Base-by-base conservation (phyloP, 78 protist species). In the Speleostelium caveatum region DNA sequence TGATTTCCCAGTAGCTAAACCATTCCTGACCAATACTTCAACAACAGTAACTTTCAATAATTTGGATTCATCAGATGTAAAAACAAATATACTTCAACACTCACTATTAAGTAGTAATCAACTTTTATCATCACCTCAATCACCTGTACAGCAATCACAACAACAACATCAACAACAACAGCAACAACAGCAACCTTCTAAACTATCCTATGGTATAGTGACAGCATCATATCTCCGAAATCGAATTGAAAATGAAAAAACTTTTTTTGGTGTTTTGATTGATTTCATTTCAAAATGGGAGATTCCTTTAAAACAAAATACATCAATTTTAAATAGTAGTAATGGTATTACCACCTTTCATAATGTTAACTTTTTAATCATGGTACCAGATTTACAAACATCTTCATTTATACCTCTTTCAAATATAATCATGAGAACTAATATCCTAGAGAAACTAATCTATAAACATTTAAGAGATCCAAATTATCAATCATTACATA, bases 281-380 rank as follows among this genome's bases (percentile, higher is more conserved):
- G n/a, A 45, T 22, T 83, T 83, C n/a, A 83, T 83, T n/a, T 69
- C 91, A 21, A 83, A 69, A 42, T 83, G 91, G 91, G 91, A 69
- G 69, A 39, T 83, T 22, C 91, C 91, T 22, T 56, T 67, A 7
- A 68, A 68, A 4, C n/a, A n/a, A n/a, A n/a, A n/a, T n/a, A n/a
- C n/a, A n/a, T 45, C 87, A 22, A 30, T 56, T 24, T 41, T 24
- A 3, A 62, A 22, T 16, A 63, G 73, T 12, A 51, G 26, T 3
- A 55, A 55, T 33, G 26, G 16, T 8, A 28, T 32, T 17, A 51
- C 33, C 7, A 39, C n/a, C 14, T 6, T 45, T 14, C 53, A 45
- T 6, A 33, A 30, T 32, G 53, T 73, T 0, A 83, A 73, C 39
- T 83, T 69, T 60, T 28, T 83, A 36, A 83, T 83, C 14, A 55